Percentiles rank a stretch among this genome's conserved stretches.
Conservation (phyloP, 768 basidiomycete species). For the Lactifluus rugatus region DNA sequence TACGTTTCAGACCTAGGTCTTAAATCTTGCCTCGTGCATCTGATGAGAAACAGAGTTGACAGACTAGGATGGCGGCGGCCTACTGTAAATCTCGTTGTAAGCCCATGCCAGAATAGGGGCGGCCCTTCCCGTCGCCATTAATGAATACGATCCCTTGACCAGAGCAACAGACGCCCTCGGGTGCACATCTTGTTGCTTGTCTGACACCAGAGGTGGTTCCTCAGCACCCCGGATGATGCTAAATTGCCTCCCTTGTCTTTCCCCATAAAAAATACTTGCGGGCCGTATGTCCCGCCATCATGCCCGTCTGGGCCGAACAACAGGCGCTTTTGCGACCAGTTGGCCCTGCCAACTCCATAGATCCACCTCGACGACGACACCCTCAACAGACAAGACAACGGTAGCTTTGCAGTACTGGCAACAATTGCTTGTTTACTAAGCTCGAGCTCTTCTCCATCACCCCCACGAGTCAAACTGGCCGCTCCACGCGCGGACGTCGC, state of each 20-base stretch:
- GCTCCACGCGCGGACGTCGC: constrained; percentile 41
- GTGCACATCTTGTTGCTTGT: background rate
- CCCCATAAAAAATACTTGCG: background rate
- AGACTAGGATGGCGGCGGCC: background rate
- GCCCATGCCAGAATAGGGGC: constrained; percentile 9
- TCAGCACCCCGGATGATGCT: too few species aligned
- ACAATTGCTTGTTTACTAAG: constrained; percentile 47
- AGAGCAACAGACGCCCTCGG: background rate
- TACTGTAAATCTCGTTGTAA: background rate
- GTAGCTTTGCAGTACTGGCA: background rate
- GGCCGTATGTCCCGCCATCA: constrained; percentile 3
- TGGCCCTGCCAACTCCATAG: background rate
- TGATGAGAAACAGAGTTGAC: constrained; percentile 5
- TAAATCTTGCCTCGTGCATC: constrained; percentile 5
- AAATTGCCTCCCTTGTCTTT: background rate
- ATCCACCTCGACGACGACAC: background rate
- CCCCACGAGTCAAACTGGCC: constrained; percentile 47
- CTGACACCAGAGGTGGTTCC: background rate
- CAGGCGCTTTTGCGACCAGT: background rate
- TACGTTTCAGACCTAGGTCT: constrained; percentile 6
- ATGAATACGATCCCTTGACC: background rate
- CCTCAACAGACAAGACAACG: background rate
- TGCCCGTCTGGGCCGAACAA: background rate
- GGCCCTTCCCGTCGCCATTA: background rate
- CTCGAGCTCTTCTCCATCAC: constrained; percentile 61